phyloP scores from a whole-genome alignment of 2,329 filamentous ascomycete species.

The Neocatenulostroma microsporum region DNA sequence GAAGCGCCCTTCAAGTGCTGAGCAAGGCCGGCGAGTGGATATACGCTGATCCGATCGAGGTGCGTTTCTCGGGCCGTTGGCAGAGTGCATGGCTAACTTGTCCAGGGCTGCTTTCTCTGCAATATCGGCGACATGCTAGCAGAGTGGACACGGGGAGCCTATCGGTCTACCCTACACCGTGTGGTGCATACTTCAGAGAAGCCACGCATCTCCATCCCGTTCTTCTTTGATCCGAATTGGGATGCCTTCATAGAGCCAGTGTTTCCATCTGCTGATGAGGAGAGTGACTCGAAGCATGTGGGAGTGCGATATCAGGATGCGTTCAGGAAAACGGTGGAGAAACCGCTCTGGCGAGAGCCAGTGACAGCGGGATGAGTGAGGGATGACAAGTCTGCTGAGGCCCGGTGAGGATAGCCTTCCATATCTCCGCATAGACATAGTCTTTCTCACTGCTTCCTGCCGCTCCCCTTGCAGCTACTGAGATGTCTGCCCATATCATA shows the following conservation, averaged over 20 bases:
- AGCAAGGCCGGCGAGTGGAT: slow-evolving; percentile 1
- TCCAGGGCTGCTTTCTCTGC: neutral
- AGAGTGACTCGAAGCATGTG: neutral
- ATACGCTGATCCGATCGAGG: neutral
- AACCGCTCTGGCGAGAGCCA: too few relatives aligned
- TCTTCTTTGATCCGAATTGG: slow-evolving; percentile 5
- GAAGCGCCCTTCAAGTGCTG: neutral
- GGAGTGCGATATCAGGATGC: slow-evolving; percentile 1
- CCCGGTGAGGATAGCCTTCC: too few relatives aligned
- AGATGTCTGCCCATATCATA: too few relatives aligned
- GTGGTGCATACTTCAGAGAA: neutral
- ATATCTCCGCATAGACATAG: too few relatives aligned
- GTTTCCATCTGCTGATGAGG: neutral
- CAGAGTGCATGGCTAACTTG: neutral
- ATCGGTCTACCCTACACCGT: neutral
- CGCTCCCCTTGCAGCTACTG: too few relatives aligned
- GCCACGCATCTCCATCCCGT: slow-evolving; percentile 1
- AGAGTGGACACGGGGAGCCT: slow-evolving; percentile 3
- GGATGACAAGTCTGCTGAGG: too few relatives aligned
- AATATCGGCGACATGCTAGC: slow-evolving; percentile 4
- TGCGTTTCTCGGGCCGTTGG: too few relatives aligned
- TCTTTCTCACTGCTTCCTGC: too few relatives aligned
- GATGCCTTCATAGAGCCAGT: slow-evolving; percentile 2
- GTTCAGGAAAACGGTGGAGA: neutral
- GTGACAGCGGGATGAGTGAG: too few relatives aligned